These are phyloP conservation scores for Ophiocordyceps australis DNA, from an alignment of 2,329 filamentous ascomycete species.

Conservation along the genomic window DNA sequence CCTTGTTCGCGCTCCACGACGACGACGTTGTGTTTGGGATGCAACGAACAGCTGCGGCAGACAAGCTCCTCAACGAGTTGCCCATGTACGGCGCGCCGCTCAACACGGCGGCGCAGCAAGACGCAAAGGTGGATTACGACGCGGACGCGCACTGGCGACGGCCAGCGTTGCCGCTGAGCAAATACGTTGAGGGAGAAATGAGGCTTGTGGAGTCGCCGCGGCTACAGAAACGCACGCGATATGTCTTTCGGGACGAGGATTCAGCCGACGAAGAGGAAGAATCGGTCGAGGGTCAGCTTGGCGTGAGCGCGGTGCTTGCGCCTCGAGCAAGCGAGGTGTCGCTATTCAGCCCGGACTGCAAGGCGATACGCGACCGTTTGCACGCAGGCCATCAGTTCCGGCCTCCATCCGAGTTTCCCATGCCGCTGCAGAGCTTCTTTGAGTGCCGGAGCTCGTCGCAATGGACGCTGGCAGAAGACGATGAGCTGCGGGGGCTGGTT, in stretches of 20 bases:
- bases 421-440: slow-evolving; percentile 84
- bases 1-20: slow-evolving; percentile 66
- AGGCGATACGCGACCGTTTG: slow-evolving; percentile 72
- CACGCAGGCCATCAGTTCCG: slow-evolving; percentile 86
- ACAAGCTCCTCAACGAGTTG: slow-evolving; percentile 62
- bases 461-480: slow-evolving; percentile 81
- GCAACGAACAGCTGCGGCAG: slow-evolving; percentile 53
- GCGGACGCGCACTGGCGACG: slow-evolving; percentile 58
- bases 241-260: slow-evolving; percentile 59
- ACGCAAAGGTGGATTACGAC: slow-evolving; percentile 37
- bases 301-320: slow-evolving; percentile 30
- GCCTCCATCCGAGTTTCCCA: slow-evolving; percentile 76
- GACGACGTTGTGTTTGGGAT: slow-evolving; percentile 70
- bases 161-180: slow-evolving; percentile 69
- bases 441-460: slow-evolving; percentile 75
- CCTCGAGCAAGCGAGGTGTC: slow-evolving; percentile 64
- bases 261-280: slow-evolving; percentile 40
- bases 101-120: slow-evolving; percentile 36
- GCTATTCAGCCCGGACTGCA: slow-evolving; percentile 78
- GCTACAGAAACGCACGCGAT: slow-evolving; percentile 64
- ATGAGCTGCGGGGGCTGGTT: slow-evolving; percentile 69
- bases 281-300: slow-evolving; percentile 33
- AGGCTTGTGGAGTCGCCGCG: slow-evolving; percentile 47
- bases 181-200: slow-evolving; percentile 70
- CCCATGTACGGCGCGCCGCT: slow-evolving; percentile 58